Evolutionary conservation across 495 filamentous ascomycete species (phyloP).

Genomic region (Trichocladium antarcticum): DNA sequence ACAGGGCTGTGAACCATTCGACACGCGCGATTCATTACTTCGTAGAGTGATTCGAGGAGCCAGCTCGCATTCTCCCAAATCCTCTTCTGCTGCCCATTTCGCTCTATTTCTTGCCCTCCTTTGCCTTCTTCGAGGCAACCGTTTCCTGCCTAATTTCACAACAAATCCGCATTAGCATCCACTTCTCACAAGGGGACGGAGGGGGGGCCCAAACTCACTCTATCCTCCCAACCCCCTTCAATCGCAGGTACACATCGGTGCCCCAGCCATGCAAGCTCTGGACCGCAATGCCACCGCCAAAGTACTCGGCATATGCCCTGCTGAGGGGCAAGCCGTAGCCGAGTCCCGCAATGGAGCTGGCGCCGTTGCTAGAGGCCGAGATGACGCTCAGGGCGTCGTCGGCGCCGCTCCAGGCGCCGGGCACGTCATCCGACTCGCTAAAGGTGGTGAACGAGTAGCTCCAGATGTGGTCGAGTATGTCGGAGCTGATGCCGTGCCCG

Average conservation of each 20-base stretch:
- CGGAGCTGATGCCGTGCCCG: slow-evolving; percentile 82
- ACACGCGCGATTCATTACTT: no score
- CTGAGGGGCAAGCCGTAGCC: slow-evolving; percentile 89
- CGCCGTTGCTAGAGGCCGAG: slow-evolving; percentile 52
- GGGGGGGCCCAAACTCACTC: slow-evolving; percentile 15
- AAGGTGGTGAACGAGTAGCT: slow-evolving; percentile 95
- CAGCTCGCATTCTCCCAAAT: no score
- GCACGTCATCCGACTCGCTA: slow-evolving; percentile 49
- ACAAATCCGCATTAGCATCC: not conserved
- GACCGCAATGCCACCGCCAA: slow-evolving; percentile 88
- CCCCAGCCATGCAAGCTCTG: slow-evolving; percentile 97
- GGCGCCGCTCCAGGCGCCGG: slow-evolving; percentile 17
- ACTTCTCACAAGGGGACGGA: not conserved
- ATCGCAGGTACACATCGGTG: slow-evolving; percentile 47
- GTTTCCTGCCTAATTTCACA: no score
- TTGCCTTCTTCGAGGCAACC: no score
- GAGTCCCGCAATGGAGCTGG: slow-evolving; percentile 75
- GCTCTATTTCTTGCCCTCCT: no score
- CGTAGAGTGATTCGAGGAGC: no score
- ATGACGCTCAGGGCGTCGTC: slow-evolving; percentile 63
- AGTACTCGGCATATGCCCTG: slow-evolving; percentile 94
- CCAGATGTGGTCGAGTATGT: slow-evolving; percentile 79
- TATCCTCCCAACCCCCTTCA: slow-evolving; percentile 76
- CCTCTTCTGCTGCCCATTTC: no score
- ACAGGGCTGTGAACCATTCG: no score